These are phyloP conservation scores for Mycena leptocephala DNA, from an alignment of 768 basidiomycete species.

Conservation along the genomic window DNA sequence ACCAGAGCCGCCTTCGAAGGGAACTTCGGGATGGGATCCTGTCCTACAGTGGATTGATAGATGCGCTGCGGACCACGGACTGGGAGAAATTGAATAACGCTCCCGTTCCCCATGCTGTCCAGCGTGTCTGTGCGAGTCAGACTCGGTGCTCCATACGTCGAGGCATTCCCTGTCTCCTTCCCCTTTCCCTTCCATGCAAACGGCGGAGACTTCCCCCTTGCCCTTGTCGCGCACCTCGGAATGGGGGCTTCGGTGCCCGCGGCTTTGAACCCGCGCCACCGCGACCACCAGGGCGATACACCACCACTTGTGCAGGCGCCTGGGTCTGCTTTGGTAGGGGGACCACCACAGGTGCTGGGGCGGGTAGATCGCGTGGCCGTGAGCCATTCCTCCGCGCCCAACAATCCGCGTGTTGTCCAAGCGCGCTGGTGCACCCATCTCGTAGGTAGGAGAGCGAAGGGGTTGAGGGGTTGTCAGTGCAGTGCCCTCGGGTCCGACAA, in stretches of 20 bases:
- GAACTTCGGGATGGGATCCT: neutral
- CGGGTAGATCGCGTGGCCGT: neutral
- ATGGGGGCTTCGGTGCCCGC: neutral
- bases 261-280: neutral
- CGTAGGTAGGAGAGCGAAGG: neutral
- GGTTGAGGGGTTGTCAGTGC: neutral
- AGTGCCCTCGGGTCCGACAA: neutral
- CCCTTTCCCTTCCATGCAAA: neutral
- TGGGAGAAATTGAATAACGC: neutral
- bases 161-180: neutral
- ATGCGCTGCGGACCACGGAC: neutral
- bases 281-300: neutral
- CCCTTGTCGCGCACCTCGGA: neutral
- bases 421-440: neutral
- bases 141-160: neutral
- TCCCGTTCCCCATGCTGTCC: neutral
- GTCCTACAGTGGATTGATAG: neutral
- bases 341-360: neutral
- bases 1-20: too few species aligned
- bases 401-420: neutral
- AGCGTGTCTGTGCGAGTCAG: neutral
- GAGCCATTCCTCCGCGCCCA: neutral
- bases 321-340: neutral
- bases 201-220: neutral
- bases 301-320: too few species aligned